Evolutionary conservation across 768 basidiomycete genomes (phyloP).

Genomic region (Suillus bovinus): DNA sequence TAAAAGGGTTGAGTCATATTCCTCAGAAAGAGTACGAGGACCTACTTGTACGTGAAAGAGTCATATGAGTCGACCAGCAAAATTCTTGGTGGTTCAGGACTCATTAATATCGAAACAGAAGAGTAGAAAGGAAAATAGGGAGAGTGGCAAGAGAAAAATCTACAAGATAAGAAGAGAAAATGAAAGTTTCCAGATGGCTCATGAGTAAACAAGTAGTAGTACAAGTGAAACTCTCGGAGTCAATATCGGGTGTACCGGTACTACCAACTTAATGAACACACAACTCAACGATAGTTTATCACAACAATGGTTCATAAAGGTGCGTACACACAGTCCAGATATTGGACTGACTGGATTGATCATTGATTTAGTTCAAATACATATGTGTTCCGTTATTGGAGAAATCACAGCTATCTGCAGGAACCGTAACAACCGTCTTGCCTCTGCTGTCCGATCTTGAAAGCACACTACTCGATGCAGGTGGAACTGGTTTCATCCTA

Average conservation of each 20-base stretch:
- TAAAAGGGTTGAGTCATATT: slow-evolving; percentile 3
- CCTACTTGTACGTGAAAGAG: slow-evolving; percentile 87
- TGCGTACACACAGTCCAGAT: slow-evolving; percentile 18
- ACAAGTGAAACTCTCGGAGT: too few relatives aligned
- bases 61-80: slow-evolving; percentile 84
- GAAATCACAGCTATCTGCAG: slow-evolving; percentile 61
- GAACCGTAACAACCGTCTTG: slow-evolving; percentile 47
- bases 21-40: slow-evolving; percentile 13
- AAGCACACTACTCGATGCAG: slow-evolving; percentile 44
- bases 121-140: background rate
- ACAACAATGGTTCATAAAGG: slow-evolving; percentile 40
- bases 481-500: slow-evolving; percentile 40
- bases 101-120: slow-evolving; percentile 26
- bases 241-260: too few relatives aligned
- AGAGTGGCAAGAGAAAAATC: background rate
- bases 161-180: slow-evolving; percentile 1
- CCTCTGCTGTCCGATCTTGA: slow-evolving; percentile 57
- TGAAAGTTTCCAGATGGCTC: background rate
- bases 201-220: slow-evolving; percentile 4
- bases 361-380: slow-evolving; percentile 51
- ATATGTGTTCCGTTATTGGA: slow-evolving; percentile 82
- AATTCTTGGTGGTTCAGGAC: slow-evolving; percentile 44
- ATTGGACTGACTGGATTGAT: slow-evolving; percentile 6
- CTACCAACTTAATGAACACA: background rate
- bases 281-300: slow-evolving; percentile 22